A percentile compares a stretch with the other conserved stretches of the same genome.
Conservation (phyloP, 805 yeast species). For the Ogataea glucozyma region DNA sequence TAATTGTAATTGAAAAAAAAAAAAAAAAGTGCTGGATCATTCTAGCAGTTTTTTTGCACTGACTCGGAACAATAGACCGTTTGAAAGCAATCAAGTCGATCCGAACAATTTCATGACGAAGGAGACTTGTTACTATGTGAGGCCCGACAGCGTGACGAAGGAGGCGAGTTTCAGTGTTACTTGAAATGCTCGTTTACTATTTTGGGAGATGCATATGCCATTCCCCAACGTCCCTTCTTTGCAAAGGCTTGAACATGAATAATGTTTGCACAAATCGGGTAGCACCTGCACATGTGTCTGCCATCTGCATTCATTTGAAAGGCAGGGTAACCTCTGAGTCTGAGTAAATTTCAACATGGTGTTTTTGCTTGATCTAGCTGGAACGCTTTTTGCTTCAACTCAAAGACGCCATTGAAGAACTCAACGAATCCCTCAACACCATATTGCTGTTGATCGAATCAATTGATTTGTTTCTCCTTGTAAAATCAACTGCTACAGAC, state of each 20-base stretch:
- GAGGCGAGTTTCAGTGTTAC: too few relatives aligned
- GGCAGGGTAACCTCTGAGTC: not conserved
- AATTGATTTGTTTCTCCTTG: too few relatives aligned
- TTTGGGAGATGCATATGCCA: constrained; percentile 1
- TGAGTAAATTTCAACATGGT: constrained; percentile 16
- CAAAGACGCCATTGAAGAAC: too few relatives aligned
- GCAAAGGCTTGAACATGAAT: not conserved
- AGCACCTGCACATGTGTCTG: constrained; percentile 4
- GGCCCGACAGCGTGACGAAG: too few relatives aligned
- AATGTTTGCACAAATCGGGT: constrained; percentile 3
- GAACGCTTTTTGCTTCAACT: too few relatives aligned
- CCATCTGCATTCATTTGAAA: constrained; percentile 1
- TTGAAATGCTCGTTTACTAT: too few relatives aligned
- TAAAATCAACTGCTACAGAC: too few relatives aligned
- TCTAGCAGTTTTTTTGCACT: not conserved
- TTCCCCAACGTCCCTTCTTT: not conserved
- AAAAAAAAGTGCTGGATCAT: constrained; percentile 2
- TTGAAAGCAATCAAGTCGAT: too few relatives aligned
- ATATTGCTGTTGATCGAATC: too few relatives aligned
- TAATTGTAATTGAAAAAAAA: constrained; percentile 1
- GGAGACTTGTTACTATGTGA: too few relatives aligned
- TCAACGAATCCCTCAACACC: too few relatives aligned
- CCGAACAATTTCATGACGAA: too few relatives aligned
- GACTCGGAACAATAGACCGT: not conserved
- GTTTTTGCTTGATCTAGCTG: constrained; percentile 1